phyloP scores from a whole-genome alignment of 1,139 yeast genomes.

The Yamadazyma epiphylla region DNA sequence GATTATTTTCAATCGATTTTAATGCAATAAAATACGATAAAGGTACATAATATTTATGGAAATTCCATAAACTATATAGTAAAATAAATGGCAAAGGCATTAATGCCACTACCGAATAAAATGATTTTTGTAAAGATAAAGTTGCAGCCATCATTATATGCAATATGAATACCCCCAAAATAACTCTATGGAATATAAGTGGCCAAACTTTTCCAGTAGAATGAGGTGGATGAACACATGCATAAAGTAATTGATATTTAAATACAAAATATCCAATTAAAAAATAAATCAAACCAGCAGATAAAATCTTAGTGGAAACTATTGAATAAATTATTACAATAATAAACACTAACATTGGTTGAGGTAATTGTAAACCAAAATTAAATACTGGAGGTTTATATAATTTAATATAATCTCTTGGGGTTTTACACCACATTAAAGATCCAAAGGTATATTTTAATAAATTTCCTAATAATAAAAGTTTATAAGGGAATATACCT shows the following conservation, averaged over 20 bases:
- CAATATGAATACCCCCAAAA: slow-evolving; percentile 57
- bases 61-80: slow-evolving; percentile 68
- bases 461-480: slow-evolving; percentile 65
- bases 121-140: slow-evolving; percentile 74
- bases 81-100: slow-evolving; percentile 75
- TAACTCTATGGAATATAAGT: slow-evolving; percentile 54
- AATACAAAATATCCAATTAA: slow-evolving; percentile 60
- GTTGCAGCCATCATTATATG: slow-evolving; percentile 94
- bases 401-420: slow-evolving; percentile 44
- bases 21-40: slow-evolving; percentile 82
- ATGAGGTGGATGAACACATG: slow-evolving; percentile 68
- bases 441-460: slow-evolving; percentile 54
- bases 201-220: slow-evolving; percentile 75
- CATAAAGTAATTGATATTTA: slow-evolving; percentile 61
- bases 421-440: slow-evolving; percentile 50
- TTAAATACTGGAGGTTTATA: slow-evolving; percentile 64
- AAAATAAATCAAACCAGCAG: slow-evolving; percentile 64
- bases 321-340: slow-evolving; percentile 61
- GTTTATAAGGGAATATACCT: slow-evolving; percentile 78
- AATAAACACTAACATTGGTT: slow-evolving; percentile 58
- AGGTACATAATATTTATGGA: slow-evolving; percentile 78
- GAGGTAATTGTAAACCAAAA: slow-evolving; percentile 63
- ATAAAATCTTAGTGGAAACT: slow-evolving; percentile 59
- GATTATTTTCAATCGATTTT: slow-evolving; percentile 38
- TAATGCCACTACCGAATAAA: slow-evolving; percentile 64